Conservation (phyloP, 2,329 filamentous ascomycete species). For the Diaporthe citrichinensis region DNA sequence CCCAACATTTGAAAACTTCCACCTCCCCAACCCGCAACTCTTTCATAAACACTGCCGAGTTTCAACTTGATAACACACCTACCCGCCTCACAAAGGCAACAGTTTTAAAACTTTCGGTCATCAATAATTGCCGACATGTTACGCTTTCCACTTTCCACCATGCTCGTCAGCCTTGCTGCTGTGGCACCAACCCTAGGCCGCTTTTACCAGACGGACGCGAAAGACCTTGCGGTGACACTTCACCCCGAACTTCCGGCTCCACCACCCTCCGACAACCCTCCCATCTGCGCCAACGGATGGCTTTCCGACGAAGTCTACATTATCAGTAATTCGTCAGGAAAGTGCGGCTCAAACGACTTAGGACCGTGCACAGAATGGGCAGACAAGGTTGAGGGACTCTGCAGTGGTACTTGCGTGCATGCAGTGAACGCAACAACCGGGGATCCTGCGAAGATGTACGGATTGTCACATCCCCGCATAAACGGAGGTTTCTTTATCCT, state of each 20-base stretch:
- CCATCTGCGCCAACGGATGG: neutral
- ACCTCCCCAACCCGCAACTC: neutral
- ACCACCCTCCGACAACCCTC: neutral
- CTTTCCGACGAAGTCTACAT: slow-evolving; percentile 18
- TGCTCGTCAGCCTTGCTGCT: neutral
- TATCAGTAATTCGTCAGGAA: neutral
- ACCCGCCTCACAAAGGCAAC: neutral
- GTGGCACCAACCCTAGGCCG: neutral
- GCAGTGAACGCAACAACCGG: neutral
- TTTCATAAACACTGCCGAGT: neutral
- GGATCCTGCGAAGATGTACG: neutral
- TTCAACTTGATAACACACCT: neutral
- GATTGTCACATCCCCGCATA: neutral
- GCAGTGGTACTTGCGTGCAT: neutral
- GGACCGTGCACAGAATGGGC: neutral
- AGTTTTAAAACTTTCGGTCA: neutral
- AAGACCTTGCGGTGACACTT: neutral
- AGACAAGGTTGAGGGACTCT: slow-evolving; percentile 9
- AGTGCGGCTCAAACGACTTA: neutral
- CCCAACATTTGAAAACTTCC: no score
- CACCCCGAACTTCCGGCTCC: neutral
- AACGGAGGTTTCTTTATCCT: slow-evolving; percentile 10
- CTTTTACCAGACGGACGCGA: neutral
- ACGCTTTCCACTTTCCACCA: no score
- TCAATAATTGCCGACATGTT: neutral